Evolutionary conservation across 2,329 filamentous ascomycete species (phyloP), one percentile per base, ranked within the genome.

Genomic region (Bipolaris victoriae): DNA sequence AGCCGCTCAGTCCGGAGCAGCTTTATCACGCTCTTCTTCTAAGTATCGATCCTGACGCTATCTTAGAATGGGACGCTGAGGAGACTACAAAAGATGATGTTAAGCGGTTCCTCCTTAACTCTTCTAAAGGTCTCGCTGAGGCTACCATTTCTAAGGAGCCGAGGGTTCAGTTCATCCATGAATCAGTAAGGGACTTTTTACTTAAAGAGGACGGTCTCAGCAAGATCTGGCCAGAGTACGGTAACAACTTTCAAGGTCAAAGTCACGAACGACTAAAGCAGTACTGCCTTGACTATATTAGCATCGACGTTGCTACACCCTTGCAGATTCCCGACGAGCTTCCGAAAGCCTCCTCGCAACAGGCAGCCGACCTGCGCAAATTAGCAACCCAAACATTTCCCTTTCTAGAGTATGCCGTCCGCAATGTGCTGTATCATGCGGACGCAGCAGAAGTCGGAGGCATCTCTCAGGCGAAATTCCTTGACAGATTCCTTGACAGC

Each of bases 321-420:
- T 18, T 55, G 24, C 44, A 56, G 15, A 49, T 62, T 16, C 48
- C 54, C 1, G 3, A 52, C 1, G 3, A 9, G 0, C 36, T 61
- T 18, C 53, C 49, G 31, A 64, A 61, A 31, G 63, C 61, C 2
- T 58, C 52, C 26, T 47, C 36, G 4, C 36, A 5, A 16, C 6
- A 56, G 29, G 56, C 60, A 40, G 37, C 29, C 43, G 31, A 1
- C 35, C 1, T 60, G 4, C 61, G 62, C 49, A 49, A 51, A n/a
- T 40, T 29, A 33, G 62, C 67, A n/a, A 58, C 18, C 2, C 7
- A 50, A 3, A 62, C 58, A 13, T 80, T 76, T 50, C 79, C 81
- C 0, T 83, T 86, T 46, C 67, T 86, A 7, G 60, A 78, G 47
- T 84, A 84, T 64, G 76, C 80, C 18, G 15, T 10, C 5, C 59